Conservation (phyloP, 257 asterid genomes). For the Nicotiana tabacum region DNA sequence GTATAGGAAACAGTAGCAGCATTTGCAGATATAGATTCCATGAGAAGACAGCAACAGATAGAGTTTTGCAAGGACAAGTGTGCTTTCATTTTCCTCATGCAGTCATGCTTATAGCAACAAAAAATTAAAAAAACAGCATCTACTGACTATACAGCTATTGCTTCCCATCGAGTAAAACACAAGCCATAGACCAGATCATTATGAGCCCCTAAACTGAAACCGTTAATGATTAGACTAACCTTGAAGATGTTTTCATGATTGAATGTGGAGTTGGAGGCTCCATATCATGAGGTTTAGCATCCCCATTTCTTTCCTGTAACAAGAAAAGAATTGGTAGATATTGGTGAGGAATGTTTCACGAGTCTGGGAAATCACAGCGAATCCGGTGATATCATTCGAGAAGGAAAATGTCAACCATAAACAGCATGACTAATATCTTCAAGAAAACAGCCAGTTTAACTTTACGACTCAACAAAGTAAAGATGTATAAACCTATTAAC, state of each 20-base stretch:
- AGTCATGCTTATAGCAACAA: not conserved
- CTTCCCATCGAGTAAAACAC: not conserved
- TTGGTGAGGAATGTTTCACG: not conserved
- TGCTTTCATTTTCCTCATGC: not conserved
- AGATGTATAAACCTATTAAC: not conserved
- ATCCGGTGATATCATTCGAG: not conserved
- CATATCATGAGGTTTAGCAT: conserved; percentile 52
- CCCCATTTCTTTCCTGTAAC: conserved; percentile 78
- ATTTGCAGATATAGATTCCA: not conserved
- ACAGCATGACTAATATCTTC: not conserved
- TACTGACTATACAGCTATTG: not conserved
- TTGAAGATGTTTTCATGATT: conserved; percentile 58
- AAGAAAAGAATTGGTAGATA: conserved; percentile 3
- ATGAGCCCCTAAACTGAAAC: not conserved
- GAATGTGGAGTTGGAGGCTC: conserved; percentile 82
- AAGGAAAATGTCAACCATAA: not conserved
- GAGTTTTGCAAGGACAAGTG: not conserved
- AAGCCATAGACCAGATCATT: not conserved
- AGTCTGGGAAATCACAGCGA: not conserved
- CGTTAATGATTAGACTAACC: conserved; percentile 36
- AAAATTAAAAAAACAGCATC: not conserved
- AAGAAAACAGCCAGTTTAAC: not conserved
- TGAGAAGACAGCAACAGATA: not conserved
- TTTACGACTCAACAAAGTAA: not conserved
- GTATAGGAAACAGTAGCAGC: not conserved